Base-by-base conservation (phyloP, 1,284 basidiomycete species). In the Ustilago hordei region DNA sequence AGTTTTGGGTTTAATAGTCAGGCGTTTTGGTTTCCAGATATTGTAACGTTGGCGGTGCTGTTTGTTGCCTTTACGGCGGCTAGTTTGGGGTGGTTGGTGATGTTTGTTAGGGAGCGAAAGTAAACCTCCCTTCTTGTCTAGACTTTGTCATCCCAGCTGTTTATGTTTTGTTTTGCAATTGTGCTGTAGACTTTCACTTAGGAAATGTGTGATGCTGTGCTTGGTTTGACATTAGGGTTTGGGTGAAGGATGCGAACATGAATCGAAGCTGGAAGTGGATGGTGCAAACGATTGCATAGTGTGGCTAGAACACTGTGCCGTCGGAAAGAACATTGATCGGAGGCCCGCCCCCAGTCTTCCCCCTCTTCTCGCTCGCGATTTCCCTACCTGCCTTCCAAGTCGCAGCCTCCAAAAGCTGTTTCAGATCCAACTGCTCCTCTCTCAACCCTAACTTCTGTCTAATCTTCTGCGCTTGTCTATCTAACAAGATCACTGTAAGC, bases 371-470 rank as follows among this genome's bases (percentile, higher is more conserved):
- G 85, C 91, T 92, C 0, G 95, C 95, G 54, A 98, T 93, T 87
- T 96, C 93, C 93, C 86, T 39, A 6, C 85, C 95, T 3, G 94
- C 95, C 84, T 95, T 96, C 96, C 95, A 98, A 0, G 95, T 98
- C 2, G 94, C 95, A 58, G 92, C 91, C 87, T 98, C 95, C 35
- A 98, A 88, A 0, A 98, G 91, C 86, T 98, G 96, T 0, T 93
- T 92, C 12, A 97, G 90, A 0, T 90, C 90, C 34, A 89, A 79
- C 35, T 91, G 55, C 93, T 88, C 76, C 90, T 89, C 60, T 83
- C 80, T 36, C 7, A 75, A 32, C 0, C 63, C 69, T 7, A 79
- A 38, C 19, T 70, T 66, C 0, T 34, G 11, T 8, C 81, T 55
- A 36, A 83, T 77, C 1, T 54, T 63, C 2, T 64, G 58, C 0